Evolutionary conservation across 2,329 filamentous ascomycete species (phyloP).

Genomic region (Trichoderma sp.): DNA sequence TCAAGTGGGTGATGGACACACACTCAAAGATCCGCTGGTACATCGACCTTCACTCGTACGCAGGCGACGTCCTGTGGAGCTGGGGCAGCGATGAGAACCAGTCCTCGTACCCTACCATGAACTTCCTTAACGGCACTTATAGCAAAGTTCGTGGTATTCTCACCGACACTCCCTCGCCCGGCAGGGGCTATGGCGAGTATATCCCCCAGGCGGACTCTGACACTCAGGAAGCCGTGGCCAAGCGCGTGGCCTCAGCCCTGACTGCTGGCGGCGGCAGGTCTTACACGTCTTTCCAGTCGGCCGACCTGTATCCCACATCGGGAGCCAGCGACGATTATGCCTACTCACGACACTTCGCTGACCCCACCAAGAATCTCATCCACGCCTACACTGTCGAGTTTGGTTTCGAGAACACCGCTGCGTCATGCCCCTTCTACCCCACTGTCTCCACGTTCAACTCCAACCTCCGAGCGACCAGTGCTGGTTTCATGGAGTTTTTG

Average conservation of each 20-base stretch:
- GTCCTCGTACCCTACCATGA: conserved; percentile 46
- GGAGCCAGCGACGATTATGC: conserved; percentile 51
- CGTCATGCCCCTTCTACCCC: conserved; percentile 48
- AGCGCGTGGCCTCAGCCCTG: conserved; percentile 42
- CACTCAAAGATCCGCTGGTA: conserved; percentile 57
- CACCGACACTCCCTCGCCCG: conserved; percentile 34
- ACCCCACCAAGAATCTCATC: conserved; percentile 40
- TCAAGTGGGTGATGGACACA: conserved; percentile 53
- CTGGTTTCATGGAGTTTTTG: conserved; percentile 51
- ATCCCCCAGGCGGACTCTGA: conserved; percentile 40
- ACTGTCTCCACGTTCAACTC: conserved; percentile 43
- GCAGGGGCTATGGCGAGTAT: conserved; percentile 48
- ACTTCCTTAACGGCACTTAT: conserved; percentile 54
- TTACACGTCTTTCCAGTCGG: conserved; percentile 43
- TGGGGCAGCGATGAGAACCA: conserved; percentile 61
- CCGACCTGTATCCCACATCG: conserved; percentile 48
- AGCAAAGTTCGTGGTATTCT: conserved; percentile 52
- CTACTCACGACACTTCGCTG: conserved; percentile 42
- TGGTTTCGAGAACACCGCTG: conserved; percentile 33
- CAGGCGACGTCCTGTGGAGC: conserved; percentile 53
- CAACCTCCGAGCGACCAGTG: conserved; percentile 46
- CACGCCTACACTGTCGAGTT: conserved; percentile 51
- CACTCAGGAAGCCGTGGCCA: conserved; percentile 41
- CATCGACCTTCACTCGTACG: conserved; percentile 58
- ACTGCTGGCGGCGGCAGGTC: conserved; percentile 4